A percentile compares a stretch with the other conserved stretches of the same genome.
These are phyloP conservation scores for Suhomyces ambrosiae DNA, from an alignment of 1,139 yeast genomes.

Conservation along the genomic window DNA sequence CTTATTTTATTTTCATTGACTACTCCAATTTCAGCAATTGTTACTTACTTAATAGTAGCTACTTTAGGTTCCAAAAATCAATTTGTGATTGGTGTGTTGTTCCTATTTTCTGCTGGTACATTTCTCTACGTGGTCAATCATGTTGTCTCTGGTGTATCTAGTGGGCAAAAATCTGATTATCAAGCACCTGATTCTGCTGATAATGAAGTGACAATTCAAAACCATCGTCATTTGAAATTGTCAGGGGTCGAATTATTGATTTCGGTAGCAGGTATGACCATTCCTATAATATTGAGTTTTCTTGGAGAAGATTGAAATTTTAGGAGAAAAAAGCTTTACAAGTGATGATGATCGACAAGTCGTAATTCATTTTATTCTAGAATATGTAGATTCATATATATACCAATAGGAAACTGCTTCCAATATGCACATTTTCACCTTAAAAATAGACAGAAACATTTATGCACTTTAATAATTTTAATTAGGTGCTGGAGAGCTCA, in stretches of 20 bases:
- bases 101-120: constrained; percentile 72
- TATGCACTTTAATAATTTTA: too few species aligned
- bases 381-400: too few species aligned
- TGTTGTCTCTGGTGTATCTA: constrained; percentile 47
- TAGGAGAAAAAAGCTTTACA: too few species aligned
- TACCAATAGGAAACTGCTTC: too few species aligned
- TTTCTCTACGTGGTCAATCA: constrained; percentile 72
- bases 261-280: constrained; percentile 22
- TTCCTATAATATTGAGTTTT: constrained; percentile 21
- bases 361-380: too few species aligned
- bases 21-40: constrained; percentile 55
- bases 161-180: constrained; percentile 8
- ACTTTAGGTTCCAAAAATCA: constrained; percentile 28
- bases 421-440: too few species aligned
- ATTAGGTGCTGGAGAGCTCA: background rate
- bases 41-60: constrained; percentile 44
- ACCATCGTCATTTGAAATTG: constrained; percentile 9
- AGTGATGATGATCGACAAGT: too few species aligned
- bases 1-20: constrained; percentile 49
- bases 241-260: constrained; percentile 18
- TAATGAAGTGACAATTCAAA: constrained; percentile 7
- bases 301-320: constrained; percentile 15
- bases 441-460: too few species aligned
- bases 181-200: constrained; percentile 9
- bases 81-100: constrained; percentile 51